phyloP scores from a whole-genome alignment of 176 grass and related monocot species.

The Ensete glaucum region DNA sequence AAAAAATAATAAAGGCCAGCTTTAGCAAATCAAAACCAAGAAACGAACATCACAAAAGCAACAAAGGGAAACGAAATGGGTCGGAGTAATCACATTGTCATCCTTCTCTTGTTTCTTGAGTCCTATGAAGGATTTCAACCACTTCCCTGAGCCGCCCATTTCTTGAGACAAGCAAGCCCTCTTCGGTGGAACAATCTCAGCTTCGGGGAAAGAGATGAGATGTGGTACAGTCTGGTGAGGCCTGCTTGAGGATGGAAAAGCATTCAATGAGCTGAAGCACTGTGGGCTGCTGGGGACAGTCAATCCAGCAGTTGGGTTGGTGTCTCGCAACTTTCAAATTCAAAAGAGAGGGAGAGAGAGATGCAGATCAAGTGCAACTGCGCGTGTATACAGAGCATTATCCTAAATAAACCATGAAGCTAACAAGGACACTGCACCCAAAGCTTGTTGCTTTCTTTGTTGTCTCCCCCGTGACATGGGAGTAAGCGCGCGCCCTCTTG shows the following conservation, averaged over 20 bases:
- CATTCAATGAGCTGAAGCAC: not conserved
- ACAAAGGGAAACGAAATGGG: not conserved
- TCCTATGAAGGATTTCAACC: conserved; percentile 77
- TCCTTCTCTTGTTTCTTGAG: conserved; percentile 83
- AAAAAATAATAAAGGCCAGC: not conserved
- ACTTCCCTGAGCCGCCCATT: conserved; percentile 72
- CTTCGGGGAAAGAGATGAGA: not conserved
- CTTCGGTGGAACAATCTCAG: conserved; percentile 14
- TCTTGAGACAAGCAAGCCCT: not conserved
- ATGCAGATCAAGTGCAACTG: not conserved
- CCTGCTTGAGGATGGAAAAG: not conserved
- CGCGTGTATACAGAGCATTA: too few relatives aligned
- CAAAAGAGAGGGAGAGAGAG: not conserved
- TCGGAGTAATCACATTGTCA: conserved; percentile 40
- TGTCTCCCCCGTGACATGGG: not conserved
- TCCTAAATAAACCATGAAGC: too few relatives aligned
- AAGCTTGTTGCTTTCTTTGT: not conserved
- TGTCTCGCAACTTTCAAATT: not conserved
- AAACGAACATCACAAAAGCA: not conserved
- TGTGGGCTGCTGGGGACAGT: not conserved
- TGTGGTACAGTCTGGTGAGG: not conserved
- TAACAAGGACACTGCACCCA: not conserved
- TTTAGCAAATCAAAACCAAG: not conserved
- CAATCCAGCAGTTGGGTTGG: not conserved
- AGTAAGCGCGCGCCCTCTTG: not conserved